Percentiles rank a stretch among this genome's conserved stretches.
phyloP scores from a whole-genome alignment of 208 protist species.

The Crithidia mellificae region DNA sequence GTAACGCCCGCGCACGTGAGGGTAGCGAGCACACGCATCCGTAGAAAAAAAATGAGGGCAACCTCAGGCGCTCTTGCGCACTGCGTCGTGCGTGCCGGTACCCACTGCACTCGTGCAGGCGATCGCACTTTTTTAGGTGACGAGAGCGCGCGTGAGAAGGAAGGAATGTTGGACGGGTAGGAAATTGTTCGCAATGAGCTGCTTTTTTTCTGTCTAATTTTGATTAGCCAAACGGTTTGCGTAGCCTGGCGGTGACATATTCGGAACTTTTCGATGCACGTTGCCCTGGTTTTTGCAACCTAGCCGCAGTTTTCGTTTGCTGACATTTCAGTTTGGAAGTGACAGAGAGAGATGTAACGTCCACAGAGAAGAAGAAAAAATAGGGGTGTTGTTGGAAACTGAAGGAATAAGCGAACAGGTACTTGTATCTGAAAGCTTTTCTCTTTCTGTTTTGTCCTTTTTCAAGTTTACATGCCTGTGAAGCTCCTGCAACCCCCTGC shows the following conservation, averaged over 20 bases:
- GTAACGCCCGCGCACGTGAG: background rate
- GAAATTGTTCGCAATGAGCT: slow-evolving; percentile 5
- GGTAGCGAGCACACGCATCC: background rate
- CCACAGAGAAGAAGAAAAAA: slow-evolving; percentile 4
- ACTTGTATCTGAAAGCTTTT: background rate
- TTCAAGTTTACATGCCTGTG: background rate
- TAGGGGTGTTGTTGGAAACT: background rate
- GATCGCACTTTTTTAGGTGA: slow-evolving; percentile 6
- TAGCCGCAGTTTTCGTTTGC: background rate
- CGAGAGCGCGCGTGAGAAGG: slow-evolving; percentile 17
- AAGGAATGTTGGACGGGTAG: slow-evolving; percentile 19
- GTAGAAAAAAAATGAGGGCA: no score
- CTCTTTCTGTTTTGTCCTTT: background rate
- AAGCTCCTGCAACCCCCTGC: background rate
- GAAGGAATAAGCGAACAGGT: background rate
- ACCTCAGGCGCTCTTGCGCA: background rate
- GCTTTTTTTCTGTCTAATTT: background rate
- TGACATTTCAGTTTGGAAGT: slow-evolving; percentile 2
- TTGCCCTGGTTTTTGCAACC: background rate
- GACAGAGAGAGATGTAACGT: slow-evolving; percentile 12
- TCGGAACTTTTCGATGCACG: background rate
- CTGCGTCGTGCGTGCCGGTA: background rate
- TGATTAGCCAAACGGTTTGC: no score
- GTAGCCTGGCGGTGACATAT: background rate
- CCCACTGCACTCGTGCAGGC: background rate